phyloP scores from a whole-genome alignment of 2,329 filamentous ascomycete species.

The Sporothrix luriei region DNA sequence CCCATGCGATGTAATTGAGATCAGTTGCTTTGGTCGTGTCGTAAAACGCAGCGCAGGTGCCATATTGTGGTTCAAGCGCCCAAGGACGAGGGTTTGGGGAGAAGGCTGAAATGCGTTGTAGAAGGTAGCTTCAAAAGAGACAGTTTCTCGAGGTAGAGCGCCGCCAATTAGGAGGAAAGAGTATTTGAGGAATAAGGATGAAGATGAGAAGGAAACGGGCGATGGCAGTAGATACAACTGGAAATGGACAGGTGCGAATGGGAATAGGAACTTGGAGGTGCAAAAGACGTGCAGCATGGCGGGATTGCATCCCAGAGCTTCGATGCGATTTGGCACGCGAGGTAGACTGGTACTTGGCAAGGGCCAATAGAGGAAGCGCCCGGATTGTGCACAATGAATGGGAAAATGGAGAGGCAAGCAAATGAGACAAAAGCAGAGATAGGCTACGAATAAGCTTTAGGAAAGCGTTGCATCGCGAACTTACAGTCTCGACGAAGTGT shows the following conservation, averaged over 20 bases:
- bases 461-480: slow-evolving; percentile 40
- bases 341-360: not conserved
- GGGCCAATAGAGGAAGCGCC: not conserved
- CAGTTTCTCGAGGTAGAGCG: slow-evolving; percentile 5
- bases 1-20: slow-evolving; percentile 13
- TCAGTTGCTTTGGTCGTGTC: not conserved
- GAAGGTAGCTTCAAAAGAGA: not conserved
- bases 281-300: not conserved
- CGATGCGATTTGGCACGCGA: slow-evolving; percentile 1
- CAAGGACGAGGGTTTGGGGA: not conserved
- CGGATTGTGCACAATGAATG: not conserved
- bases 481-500: slow-evolving; percentile 90
- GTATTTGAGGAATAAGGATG: too few species aligned
- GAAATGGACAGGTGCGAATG: not conserved
- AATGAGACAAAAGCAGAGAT: slow-evolving; percentile 2
- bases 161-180: not conserved
- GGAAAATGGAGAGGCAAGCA: not conserved
- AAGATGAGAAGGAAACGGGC: not conserved
- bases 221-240: not conserved
- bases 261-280: not conserved
- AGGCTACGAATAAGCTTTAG: not conserved
- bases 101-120: not conserved
- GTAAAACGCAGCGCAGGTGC: slow-evolving; percentile 18
- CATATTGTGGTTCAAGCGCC: slow-evolving; percentile 2
- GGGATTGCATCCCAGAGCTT: not conserved